phyloP scores from a whole-genome alignment of 495 filamentous ascomycete genomes.

The Penicillium herquei region DNA sequence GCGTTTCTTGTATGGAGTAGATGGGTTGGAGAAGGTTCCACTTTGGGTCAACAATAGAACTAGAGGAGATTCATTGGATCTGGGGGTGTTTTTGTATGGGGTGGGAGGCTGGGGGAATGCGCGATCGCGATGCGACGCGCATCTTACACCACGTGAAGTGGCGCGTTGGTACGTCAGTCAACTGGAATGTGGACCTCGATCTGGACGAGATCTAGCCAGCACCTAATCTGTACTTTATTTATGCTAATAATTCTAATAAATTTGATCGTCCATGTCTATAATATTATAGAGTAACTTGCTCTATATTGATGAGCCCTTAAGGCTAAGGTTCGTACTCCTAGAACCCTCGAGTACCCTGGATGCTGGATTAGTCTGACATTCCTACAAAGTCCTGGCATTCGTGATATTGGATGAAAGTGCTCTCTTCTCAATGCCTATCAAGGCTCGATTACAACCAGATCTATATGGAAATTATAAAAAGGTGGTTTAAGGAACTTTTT shows the following conservation, averaged over 20 bases:
- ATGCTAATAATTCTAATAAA: too few relatives aligned
- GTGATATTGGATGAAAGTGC: too few relatives aligned
- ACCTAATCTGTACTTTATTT: too few relatives aligned
- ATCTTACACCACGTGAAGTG: conserved; percentile 16
- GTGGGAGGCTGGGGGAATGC: conserved; percentile 9
- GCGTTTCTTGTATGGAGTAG: conserved; percentile 1
- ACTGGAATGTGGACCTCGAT: conserved; percentile 6
- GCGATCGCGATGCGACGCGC: conserved; percentile 20
- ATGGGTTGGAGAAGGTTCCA: not conserved
- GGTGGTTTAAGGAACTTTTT: conserved; percentile 5
- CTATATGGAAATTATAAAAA: not conserved
- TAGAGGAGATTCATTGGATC: not conserved
- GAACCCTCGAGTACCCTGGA: too few relatives aligned
- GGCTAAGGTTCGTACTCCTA: too few relatives aligned
- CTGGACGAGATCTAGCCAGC: too few relatives aligned
- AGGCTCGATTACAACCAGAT: not conserved
- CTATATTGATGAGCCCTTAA: too few relatives aligned
- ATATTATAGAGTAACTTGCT: too few relatives aligned
- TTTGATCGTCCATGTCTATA: too few relatives aligned
- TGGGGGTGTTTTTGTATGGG: conserved; percentile 10
- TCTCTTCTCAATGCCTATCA: too few relatives aligned
- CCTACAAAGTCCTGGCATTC: too few relatives aligned
- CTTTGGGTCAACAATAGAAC: not conserved
- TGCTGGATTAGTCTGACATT: too few relatives aligned
- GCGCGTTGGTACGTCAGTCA: conserved; percentile 14